A percentile compares a stretch with the other conserved stretches of the same genome.
phyloP scores from a whole-genome alignment of 106 monocot genomes.

The Acorus gramineus region DNA sequence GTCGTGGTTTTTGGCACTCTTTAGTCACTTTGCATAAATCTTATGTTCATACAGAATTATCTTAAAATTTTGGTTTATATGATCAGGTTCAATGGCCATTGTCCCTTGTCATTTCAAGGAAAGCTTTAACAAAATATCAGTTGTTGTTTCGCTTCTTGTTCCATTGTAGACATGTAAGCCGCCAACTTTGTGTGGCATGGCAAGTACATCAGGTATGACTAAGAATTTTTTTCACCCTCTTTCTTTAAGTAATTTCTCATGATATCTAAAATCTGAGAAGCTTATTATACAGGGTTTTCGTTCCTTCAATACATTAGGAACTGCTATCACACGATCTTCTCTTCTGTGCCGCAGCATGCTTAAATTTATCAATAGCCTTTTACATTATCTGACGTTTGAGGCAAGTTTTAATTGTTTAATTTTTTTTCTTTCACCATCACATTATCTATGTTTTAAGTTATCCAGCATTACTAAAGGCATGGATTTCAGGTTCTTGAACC shows the following conservation, averaged over 20 bases:
- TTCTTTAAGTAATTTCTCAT: conserved; percentile 4
- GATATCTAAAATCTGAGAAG: neutral
- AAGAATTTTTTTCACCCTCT: conserved; percentile 4
- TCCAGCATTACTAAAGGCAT: neutral
- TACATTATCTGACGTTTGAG: conserved; percentile 98
- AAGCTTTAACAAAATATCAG: conserved; percentile 91
- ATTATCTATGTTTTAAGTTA: neutral
- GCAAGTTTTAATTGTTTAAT: conserved; percentile 23
- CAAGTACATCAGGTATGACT: conserved; percentile 87
- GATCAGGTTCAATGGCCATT: conserved; percentile 92
- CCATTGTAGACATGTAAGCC: conserved; percentile 88
- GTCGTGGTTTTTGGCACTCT: neutral
- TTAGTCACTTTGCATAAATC: neutral
- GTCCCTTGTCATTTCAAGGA: conserved; percentile 88
- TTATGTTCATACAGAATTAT: no score
- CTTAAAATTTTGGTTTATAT: no score
- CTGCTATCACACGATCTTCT: conserved; percentile 67
- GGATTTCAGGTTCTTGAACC: conserved; percentile 88
- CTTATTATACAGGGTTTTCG: conserved; percentile 56
- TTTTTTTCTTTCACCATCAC: neutral
- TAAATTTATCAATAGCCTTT: conserved; percentile 89
- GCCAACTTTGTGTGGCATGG: conserved; percentile 94
- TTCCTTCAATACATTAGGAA: conserved; percentile 54
- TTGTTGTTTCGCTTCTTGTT: conserved; percentile 90
- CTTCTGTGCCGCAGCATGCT: conserved; percentile 95